Evolutionary conservation across 1,139 yeast genomes (phyloP), one percentile per base, ranked within the genome.

Genomic region (Kodamaea plutei): DNA sequence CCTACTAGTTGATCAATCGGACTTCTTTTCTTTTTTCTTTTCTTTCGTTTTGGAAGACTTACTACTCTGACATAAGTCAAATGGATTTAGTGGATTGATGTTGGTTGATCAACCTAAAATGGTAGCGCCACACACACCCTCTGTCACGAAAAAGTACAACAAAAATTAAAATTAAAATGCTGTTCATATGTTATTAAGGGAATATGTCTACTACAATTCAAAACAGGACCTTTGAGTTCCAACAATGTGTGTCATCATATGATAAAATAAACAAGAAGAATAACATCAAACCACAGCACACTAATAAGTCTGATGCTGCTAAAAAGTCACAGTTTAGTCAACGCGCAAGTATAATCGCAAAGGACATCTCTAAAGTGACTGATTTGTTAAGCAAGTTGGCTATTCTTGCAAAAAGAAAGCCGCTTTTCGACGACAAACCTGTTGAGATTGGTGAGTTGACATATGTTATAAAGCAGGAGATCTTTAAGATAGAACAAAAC

Each of bases 401-500:
- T 1, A 48, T 76, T 27, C 58, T 91, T 41, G 96, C 98, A 7
- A 85, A 83, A 54, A 68, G 89, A 45, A 89, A 88, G 54, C 95
- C 96, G n/a, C 61, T 91, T 50, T 85, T 91, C 48, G 96, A 89
- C 52, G 98, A 93, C 56, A 80, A 84, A 45, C 96, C 98, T 1
- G 80, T 84, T 18, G 98, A 91, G 53, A 85, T 93, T 39, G 85
- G 91, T 12, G 96, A 91, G 55, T 67, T 93, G 44, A 88, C 98
- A 1, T 85, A 83, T 51, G 84, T 91, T 29, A 88, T 91, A 50
- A 93, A 91, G 52, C 96, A 91, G 54, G 95, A 88, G 53, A 85
- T 93, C 25, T 83, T 89, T 53, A 76, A 80, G 44, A 79, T 93
- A 37, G 96, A 88, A 51, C 82, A 84, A 46, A 76, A 73, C 43